Conservation (phyloP, 352 stramenopile species). For the Globisporangium yorkense region DNA sequence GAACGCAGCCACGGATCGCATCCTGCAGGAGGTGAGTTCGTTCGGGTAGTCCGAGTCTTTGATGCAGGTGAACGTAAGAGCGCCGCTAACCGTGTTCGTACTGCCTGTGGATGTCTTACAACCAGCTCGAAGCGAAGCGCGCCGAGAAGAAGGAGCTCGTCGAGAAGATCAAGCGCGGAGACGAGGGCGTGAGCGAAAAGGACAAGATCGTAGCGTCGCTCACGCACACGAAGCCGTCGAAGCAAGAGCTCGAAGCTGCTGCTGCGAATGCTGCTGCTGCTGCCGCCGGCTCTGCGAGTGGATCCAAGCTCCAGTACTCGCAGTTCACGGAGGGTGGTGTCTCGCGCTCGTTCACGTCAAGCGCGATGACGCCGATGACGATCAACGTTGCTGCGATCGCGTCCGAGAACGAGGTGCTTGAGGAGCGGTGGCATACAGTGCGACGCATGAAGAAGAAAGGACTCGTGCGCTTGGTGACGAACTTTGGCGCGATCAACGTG, state of each 20-base stretch:
- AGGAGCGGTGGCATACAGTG: conserved; percentile 84
- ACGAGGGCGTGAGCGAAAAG: conserved; percentile 57
- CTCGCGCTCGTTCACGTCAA: conserved; percentile 95
- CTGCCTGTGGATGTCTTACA: not conserved
- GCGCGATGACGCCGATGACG: conserved; percentile 73
- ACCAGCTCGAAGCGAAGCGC: conserved; percentile 56
- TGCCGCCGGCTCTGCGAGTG: not conserved
- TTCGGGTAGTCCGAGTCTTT: not conserved
- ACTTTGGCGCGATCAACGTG: conserved; percentile 92
- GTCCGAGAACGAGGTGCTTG: conserved; percentile 52
- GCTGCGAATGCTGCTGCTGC: conserved; percentile 6
- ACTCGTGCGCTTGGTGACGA: conserved; percentile 95
- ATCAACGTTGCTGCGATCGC: conserved; percentile 43
- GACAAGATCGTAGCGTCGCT: conserved; percentile 73
- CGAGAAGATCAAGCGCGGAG: conserved; percentile 52
- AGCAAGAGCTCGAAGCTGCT: conserved; percentile 11
- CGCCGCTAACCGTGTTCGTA: not conserved
- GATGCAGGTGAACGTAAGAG: not conserved
- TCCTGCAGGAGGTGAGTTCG: conserved; percentile 56
- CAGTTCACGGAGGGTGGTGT: conserved; percentile 87
- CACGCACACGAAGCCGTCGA: conserved; percentile 42
- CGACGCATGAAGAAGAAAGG: conserved; percentile 94
- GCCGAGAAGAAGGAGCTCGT: conserved; percentile 58
- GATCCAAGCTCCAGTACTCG: conserved; percentile 51
- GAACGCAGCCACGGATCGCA: conserved; percentile 78